Evolutionary conservation across 306 rosid genomes (phyloP), one percentile per base, ranked within the genome.

Genomic region (Pyrus communis): DNA sequence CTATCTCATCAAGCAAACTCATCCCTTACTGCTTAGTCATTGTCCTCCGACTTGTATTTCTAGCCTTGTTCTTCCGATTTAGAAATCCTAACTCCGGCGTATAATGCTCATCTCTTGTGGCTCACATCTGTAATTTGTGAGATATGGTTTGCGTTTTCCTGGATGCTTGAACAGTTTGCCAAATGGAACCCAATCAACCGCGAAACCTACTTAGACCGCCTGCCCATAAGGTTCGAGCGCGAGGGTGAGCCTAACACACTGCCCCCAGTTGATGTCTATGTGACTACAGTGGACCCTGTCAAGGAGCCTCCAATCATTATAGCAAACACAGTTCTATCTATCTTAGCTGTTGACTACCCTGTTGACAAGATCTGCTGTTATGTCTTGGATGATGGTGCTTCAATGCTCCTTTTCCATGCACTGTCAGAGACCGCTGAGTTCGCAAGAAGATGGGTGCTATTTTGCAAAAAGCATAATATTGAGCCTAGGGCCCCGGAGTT

Each of bases 381-480:
- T 80, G 90, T 95, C 40, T 95, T 97, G 2, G 99, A 95, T 76
- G 99, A 92, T 68, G 93, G 96, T 51, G 99, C 99, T 13, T 95
- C 97, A 4, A 86, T 92, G 93, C 87, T 92, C 5, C 82, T 90
- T 25, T 95, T 87, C 67, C 91, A 95, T 74, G 71, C 93, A 5
- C 80, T 92, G 59, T 77, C 90, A 12, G 90, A 89, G 86, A 95
- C 99, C 43, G 91, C 92, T n/a, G 91, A 90, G 82, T 92, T 95
- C 77, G 93, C 97, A 11, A 85, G 97, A 77, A 75, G 84, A 42
- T 95, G 99, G 99, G 95, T 92, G 71, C 99, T 96, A 14, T 95
- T 95, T 80, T 92, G 93, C 75, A 88, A 88, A 73, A 95, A 89
- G 82, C 85, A 89, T 46, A 78, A 52, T 52, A 71, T 95, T 66